Percentiles rank a stretch among this genome's conserved stretches.
Conservation (phyloP, 2,329 filamentous ascomycete species). For the Pyrenochaeta sp. region DNA sequence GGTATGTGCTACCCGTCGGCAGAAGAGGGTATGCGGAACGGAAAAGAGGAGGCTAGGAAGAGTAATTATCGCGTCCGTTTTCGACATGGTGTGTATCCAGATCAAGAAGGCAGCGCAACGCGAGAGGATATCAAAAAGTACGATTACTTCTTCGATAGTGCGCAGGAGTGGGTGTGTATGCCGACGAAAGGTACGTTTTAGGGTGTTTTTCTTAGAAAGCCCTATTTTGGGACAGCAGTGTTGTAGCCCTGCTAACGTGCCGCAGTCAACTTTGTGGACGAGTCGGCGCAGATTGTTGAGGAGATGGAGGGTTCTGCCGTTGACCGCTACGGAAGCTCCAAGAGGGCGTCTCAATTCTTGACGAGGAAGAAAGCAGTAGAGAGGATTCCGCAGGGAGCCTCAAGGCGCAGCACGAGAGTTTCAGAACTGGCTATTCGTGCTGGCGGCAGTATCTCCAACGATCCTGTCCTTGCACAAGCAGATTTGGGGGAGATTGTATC, state of each 20-base stretch:
- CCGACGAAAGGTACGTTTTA: slow-evolving; percentile 18
- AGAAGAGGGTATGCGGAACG: too few species aligned
- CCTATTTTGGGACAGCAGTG: too few species aligned
- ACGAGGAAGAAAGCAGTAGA: slow-evolving; percentile 2
- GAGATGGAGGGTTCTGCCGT: slow-evolving; percentile 6
- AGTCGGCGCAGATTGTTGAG: slow-evolving; percentile 19
- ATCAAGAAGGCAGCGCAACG: slow-evolving; percentile 19
- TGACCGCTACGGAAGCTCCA: slow-evolving; percentile 1
- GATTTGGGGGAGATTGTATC: too few species aligned
- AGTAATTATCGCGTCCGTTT: slow-evolving; percentile 29
- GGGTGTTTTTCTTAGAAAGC: not conserved
- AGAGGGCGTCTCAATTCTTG: slow-evolving; percentile 7
- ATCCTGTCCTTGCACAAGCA: not conserved
- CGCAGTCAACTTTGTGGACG: slow-evolving; percentile 27
- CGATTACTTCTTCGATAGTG: slow-evolving; percentile 29
- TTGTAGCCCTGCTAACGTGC: not conserved
- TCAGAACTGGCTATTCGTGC: not conserved
- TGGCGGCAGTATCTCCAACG: not conserved
- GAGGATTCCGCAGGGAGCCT: slow-evolving; percentile 2
- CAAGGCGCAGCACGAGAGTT: not conserved
- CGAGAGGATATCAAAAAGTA: slow-evolving; percentile 33
- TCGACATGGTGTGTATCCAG: slow-evolving; percentile 26
- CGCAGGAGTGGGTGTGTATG: slow-evolving; percentile 22
- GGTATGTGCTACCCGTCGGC: too few species aligned
- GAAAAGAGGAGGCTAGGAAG: slow-evolving; percentile 8